A percentile compares a stretch with the other conserved stretches of the same genome.
Conservation (phyloP, 106 monocot genomes). For the Apostasia ramifera region DNA sequence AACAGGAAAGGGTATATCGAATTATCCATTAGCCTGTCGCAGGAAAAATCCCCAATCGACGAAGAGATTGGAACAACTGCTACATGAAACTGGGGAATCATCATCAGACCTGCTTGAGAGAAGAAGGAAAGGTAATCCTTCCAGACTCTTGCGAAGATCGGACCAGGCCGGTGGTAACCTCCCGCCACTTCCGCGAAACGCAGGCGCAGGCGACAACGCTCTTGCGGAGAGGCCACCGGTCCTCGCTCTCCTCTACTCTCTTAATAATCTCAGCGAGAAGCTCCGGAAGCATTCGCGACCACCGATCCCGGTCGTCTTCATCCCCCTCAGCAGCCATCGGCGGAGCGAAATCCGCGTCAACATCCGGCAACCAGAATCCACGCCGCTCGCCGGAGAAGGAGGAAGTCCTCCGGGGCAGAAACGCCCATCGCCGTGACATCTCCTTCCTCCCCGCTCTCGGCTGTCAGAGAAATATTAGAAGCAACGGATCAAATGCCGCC, state of each 20-base stretch:
- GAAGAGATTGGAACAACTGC: background rate
- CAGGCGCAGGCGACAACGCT: constrained; percentile 73
- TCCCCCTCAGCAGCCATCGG: background rate
- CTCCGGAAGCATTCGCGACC: constrained; percentile 76
- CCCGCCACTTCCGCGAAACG: constrained; percentile 73
- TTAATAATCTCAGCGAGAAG: constrained; percentile 67
- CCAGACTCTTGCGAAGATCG: constrained; percentile 42
- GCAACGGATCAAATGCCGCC: no score
- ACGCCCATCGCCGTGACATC: constrained; percentile 12
- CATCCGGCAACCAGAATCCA: background rate
- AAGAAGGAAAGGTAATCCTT: constrained; percentile 81
- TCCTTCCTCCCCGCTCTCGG: background rate
- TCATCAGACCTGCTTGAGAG: constrained; percentile 62
- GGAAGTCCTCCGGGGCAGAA: background rate
- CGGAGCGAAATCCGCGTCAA: background rate
- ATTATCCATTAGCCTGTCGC: no score
- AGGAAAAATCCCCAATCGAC: background rate
- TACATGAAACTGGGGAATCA: background rate
- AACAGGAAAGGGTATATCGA: no score
- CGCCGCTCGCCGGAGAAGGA: background rate
- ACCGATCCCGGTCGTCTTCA: constrained; percentile 44
- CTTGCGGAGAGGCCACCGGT: constrained; percentile 62
- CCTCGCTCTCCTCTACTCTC: constrained; percentile 55
- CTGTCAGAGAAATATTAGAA: no score
- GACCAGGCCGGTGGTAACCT: constrained; percentile 53